A percentile compares a stretch with the other conserved stretches of the same genome.
phyloP scores from a whole-genome alignment of 2,329 filamentous ascomycete species.

The Pseudogymnoascus verrucosus region DNA sequence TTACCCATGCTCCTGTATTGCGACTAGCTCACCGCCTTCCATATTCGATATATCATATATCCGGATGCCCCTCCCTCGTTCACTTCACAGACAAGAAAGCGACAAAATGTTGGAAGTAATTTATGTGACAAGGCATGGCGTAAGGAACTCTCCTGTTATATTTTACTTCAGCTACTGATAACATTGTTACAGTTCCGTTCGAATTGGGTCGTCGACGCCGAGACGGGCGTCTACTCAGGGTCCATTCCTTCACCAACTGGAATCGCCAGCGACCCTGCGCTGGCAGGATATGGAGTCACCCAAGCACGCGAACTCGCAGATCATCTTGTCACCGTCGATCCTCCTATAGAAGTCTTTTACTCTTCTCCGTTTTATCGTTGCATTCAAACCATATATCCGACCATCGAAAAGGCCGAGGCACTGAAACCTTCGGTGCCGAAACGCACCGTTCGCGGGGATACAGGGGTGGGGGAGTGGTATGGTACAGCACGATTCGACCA shows the following conservation, averaged over 20 bases:
- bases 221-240: constrained; percentile 69
- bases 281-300: constrained; percentile 77
- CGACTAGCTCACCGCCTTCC: constrained; percentile 7
- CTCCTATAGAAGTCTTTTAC: constrained; percentile 70
- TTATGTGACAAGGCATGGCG: constrained; percentile 67
- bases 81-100: not conserved
- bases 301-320: constrained; percentile 72
- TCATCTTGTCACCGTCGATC: constrained; percentile 53
- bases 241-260: constrained; percentile 74
- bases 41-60: constrained; percentile 6
- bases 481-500: constrained; percentile 80
- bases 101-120: constrained; percentile 33
- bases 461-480: constrained; percentile 77
- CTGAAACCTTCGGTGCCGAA: constrained; percentile 17
- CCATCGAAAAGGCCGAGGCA: constrained; percentile 41
- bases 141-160: constrained; percentile 36
- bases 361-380: constrained; percentile 82
- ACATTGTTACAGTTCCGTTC: constrained; percentile 63
- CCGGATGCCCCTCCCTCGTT: not conserved
- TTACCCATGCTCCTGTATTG: constrained; percentile 1
- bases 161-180: not conserved
- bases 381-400: constrained; percentile 72
- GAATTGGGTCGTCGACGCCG: constrained; percentile 77
- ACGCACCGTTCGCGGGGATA: constrained; percentile 45
- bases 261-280: constrained; percentile 76